phyloP scores from a whole-genome alignment of 345 rosid species.

The Mangifera indica region DNA sequence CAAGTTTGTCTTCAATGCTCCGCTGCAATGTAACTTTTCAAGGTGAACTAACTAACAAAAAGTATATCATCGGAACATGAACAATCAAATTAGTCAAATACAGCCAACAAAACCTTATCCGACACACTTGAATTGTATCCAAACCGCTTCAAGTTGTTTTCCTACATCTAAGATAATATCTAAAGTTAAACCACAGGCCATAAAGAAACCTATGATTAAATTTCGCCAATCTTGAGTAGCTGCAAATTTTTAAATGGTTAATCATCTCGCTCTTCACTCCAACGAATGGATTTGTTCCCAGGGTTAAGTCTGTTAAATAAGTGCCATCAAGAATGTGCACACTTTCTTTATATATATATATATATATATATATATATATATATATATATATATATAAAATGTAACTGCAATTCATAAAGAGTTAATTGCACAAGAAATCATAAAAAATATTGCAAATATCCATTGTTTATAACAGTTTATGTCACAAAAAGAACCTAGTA shows the following conservation, averaged over 20 bases:
- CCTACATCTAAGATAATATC: not conserved
- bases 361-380: no score
- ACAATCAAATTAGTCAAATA: slow-evolving; percentile 1
- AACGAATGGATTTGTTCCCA: not conserved
- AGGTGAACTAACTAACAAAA: slow-evolving; percentile 8
- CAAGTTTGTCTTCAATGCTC: slow-evolving; percentile 84
- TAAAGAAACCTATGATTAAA: no score
- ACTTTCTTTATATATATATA: not conserved
- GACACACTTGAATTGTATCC: not conserved
- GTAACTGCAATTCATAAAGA: not conserved
- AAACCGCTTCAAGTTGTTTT: not conserved
- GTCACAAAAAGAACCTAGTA: not conserved
- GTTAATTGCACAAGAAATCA: not conserved
- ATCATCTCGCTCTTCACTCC: no score
- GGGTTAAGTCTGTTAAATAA: not conserved
- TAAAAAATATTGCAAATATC: not conserved
- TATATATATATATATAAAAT: no score
- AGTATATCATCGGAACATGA: not conserved
- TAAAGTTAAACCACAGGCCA: no score
- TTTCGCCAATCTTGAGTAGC: not conserved
- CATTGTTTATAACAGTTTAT: not conserved
- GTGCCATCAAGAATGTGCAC: not conserved
- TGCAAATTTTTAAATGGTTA: no score
- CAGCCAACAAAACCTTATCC: slow-evolving; percentile 12
- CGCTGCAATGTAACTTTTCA: slow-evolving; percentile 45